Evolutionary conservation across 164 flowering plant genomes (phyloP).

Genomic region (Santalum album): DNA sequence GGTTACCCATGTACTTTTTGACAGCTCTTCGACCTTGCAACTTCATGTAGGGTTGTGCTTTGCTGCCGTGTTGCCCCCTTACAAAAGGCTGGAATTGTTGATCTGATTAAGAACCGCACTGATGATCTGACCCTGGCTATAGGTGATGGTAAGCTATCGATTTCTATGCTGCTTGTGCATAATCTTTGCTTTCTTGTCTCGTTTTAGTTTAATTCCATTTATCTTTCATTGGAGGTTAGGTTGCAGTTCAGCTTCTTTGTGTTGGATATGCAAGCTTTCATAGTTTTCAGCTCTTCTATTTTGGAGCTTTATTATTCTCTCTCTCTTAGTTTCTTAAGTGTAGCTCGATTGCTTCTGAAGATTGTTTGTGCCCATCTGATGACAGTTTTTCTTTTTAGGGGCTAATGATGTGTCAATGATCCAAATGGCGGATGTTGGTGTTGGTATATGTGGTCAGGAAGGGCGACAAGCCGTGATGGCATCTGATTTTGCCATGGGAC

Average conservation of each 20-base stretch:
- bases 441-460: constrained; percentile 93
- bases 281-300: too few relatives aligned
- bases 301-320: too few relatives aligned
- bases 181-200: not conserved
- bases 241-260: too few relatives aligned
- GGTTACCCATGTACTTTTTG: not conserved
- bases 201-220: too few relatives aligned
- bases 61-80: constrained; percentile 96
- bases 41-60: constrained; percentile 70
- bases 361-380: too few relatives aligned
- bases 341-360: too few relatives aligned
- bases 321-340: too few relatives aligned
- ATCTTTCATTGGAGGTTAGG: too few relatives aligned
- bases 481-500: constrained; percentile 97
- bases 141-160: constrained; percentile 71
- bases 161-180: not conserved
- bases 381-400: constrained; percentile 40
- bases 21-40: constrained; percentile 88
- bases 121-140: constrained; percentile 94
- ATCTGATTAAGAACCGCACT: constrained; percentile 71
- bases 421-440: constrained; percentile 99
- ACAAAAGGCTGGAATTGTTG: constrained; percentile 95
- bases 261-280: too few relatives aligned
- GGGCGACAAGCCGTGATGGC: constrained; percentile 99
- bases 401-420: constrained; percentile 98